phyloP scores from a whole-genome alignment of 148 eudicot species.

The Suaeda aralocaspica region DNA sequence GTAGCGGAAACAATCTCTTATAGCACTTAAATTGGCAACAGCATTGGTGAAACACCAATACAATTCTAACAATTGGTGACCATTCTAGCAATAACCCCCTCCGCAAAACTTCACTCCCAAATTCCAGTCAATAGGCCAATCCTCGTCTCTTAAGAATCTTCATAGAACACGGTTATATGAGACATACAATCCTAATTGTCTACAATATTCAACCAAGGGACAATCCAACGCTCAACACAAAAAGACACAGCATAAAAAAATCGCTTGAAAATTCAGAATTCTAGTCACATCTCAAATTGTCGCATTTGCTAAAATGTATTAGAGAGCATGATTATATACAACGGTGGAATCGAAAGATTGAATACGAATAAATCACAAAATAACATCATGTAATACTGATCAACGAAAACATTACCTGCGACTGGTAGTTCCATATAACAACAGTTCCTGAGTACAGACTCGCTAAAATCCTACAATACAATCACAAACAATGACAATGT shows the following conservation, averaged over 20 bases:
- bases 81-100: background rate
- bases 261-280: background rate
- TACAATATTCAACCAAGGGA: background rate
- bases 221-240: background rate
- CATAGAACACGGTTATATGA: background rate
- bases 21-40: background rate
- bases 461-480: slow-evolving; percentile 60
- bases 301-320: background rate
- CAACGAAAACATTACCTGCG: slow-evolving; percentile 49
- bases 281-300: background rate
- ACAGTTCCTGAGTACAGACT: slow-evolving; percentile 84
- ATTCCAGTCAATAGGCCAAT: background rate
- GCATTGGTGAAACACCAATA: background rate
- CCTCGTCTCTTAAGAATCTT: background rate
- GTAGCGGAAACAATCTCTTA: background rate
- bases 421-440: slow-evolving; percentile 78
- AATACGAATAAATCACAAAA: background rate
- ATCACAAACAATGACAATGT: background rate
- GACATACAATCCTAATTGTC: too few relatives aligned
- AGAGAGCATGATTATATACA: background rate
- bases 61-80: background rate
- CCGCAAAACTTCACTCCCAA: too few relatives aligned
- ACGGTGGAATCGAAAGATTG: background rate
- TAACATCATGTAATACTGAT: background rate
- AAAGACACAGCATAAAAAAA: background rate